Evolutionary conservation across 164 flowering plant species (phyloP).

Genomic region (Protea cynaroides): DNA sequence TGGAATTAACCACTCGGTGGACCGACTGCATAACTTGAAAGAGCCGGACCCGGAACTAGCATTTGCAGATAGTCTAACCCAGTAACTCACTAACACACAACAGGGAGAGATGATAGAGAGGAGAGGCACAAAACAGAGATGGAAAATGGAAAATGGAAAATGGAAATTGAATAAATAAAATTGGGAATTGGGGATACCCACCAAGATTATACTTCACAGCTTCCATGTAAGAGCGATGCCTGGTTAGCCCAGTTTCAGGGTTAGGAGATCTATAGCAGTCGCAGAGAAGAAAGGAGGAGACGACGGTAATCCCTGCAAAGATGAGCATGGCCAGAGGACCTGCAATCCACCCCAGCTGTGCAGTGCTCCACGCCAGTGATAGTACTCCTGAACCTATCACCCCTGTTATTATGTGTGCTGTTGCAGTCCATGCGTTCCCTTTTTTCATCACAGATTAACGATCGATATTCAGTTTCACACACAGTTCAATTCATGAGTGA

Average conservation of each 20-base stretch:
- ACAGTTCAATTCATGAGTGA: no score
- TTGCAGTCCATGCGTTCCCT: constrained; percentile 33
- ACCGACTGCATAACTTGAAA: no score
- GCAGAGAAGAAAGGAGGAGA: constrained; percentile 22
- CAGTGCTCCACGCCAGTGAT: constrained; percentile 43
- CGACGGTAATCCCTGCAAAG: constrained; percentile 33
- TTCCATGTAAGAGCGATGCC: constrained; percentile 40
- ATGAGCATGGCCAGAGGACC: constrained; percentile 31
- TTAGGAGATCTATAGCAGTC: constrained; percentile 37
- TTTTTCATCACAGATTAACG: neutral
- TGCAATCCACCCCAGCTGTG: constrained; percentile 51
- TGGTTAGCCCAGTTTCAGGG: constrained; percentile 27
- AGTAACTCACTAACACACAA: no score
- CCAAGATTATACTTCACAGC: constrained; percentile 27
- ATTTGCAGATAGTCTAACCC: no score
- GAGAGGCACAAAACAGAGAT: no score
- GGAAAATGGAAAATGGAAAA: no score
- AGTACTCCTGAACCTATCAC: constrained; percentile 55
- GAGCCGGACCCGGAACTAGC: no score
- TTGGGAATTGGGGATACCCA: constrained; percentile 1
- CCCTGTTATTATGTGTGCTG: constrained; percentile 46
- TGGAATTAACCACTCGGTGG: no score
- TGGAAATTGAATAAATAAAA: neutral
- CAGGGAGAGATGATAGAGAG: neutral
- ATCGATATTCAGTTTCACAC: no score